Base-by-base conservation (phyloP, 2,329 filamentous ascomycete species). In the Phaeoacremonium minimum region DNA sequence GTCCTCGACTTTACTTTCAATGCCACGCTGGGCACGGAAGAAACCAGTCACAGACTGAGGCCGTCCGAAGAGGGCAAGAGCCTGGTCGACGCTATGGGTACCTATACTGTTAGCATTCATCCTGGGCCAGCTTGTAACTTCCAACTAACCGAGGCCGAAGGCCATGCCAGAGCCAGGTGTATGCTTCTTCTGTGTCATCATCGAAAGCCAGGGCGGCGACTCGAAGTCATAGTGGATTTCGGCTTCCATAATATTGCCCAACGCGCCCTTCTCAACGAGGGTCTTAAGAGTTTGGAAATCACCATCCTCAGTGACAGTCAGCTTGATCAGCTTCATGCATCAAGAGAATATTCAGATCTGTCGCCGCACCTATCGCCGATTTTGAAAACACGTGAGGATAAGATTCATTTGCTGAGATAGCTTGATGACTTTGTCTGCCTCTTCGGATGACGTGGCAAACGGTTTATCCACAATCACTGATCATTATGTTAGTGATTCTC, bases 161-260 rank as follows among this genome's bases (percentile, higher is more conserved):
- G 61, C 47, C 54, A 68, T 61, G 1, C 66, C 66, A 1, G 57
- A 47, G 0, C 66, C 67, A 0, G 62, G 60, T 0, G 44, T 48
- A 30, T 61, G 63, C 18, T 59, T 49, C 20, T 56, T 56, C 5
- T 35, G 37, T 0, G 45, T 59, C 50, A 57, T 60, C 1, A 30
- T 35, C 1, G 50, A 39, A 0, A 69, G 45, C 65, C 65, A 71
- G 2, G 50, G 30, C 0, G 67, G 60, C 1, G 56, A 57, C 22
- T 65, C 64, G 28, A 69, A 74, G 48, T 85, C 81, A 40, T 83
- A 84, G 53, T 83, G 79, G 4, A 79, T 72, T 46, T 84, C 74
- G 34, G 78, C 83, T 45, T 85, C 81, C 26, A 73, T 72, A 33
- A 84, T 63, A 2, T 79, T 69, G 13, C 81, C 81, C 4, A 83